Evolutionary conservation across 129 eudicot species (phyloP).

Genomic region (Escallonia herrerae): DNA sequence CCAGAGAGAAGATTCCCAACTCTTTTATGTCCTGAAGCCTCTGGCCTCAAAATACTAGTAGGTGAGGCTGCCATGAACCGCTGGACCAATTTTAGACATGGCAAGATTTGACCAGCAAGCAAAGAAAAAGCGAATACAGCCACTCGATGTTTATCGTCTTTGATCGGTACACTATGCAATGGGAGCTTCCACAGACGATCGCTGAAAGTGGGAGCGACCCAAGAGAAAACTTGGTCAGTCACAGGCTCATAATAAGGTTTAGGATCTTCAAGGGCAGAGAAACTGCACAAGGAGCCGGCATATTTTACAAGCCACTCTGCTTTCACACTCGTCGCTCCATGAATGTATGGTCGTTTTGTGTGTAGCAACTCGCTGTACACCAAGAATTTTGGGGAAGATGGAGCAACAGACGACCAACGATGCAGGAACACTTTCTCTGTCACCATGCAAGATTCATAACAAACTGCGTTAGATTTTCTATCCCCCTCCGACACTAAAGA

Average conservation of each 20-base stretch:
- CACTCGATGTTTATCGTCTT: slow-evolving; percentile 46
- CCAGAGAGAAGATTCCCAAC: slow-evolving; percentile 67
- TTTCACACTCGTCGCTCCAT: slow-evolving; percentile 74
- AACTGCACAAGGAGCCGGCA: slow-evolving; percentile 51
- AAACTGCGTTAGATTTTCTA: slow-evolving; percentile 45
- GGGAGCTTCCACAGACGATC: slow-evolving; percentile 81
- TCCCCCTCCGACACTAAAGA: slow-evolving; percentile 43
- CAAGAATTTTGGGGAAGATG: slow-evolving; percentile 65
- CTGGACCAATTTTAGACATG: slow-evolving; percentile 50
- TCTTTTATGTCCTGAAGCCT: slow-evolving; percentile 55
- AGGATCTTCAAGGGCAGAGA: slow-evolving; percentile 62
- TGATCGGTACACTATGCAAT: slow-evolving; percentile 38
- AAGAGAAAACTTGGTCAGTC: slow-evolving; percentile 48
- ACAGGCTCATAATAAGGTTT: slow-evolving; percentile 67
- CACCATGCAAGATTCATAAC: slow-evolving; percentile 63
- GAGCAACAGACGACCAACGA: slow-evolving; percentile 62
- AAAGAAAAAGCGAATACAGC: slow-evolving; percentile 69
- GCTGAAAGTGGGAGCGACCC: slow-evolving; percentile 57
- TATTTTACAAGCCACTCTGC: slow-evolving; percentile 75
- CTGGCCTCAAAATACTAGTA: slow-evolving; percentile 50
- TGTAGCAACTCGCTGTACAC: slow-evolving; percentile 69
- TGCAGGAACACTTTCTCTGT: slow-evolving; percentile 67
- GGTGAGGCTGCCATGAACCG: slow-evolving; percentile 55
- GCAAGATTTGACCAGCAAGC: slow-evolving; percentile 70
- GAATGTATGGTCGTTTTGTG: slow-evolving; percentile 67